These are phyloP conservation scores for Sphagnum tenellum DNA, from an alignment of 225 moss, liverwort and hornwort species.

Conservation along the genomic window DNA sequence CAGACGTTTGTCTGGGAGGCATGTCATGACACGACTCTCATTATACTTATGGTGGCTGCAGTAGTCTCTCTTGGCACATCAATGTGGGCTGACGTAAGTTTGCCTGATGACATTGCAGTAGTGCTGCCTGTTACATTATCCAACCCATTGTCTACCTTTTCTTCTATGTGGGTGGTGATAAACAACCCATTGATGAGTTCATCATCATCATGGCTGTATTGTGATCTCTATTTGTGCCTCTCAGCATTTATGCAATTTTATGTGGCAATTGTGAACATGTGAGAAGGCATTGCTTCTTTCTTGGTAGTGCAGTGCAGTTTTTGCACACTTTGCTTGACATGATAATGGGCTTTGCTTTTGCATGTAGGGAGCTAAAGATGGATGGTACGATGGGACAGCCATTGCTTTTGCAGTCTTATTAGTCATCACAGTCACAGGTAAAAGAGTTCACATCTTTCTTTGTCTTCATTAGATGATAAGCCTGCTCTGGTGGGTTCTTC, in stretches of 20 bases:
- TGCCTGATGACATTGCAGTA: background rate
- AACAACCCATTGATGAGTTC: too few species aligned
- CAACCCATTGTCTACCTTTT: background rate
- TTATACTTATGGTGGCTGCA: conserved; percentile 83
- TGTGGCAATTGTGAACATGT: background rate
- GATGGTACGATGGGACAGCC: conserved; percentile 89
- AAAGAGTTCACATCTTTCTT: background rate
- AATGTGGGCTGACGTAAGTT: conserved; percentile 74
- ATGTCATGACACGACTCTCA: conserved; percentile 82
- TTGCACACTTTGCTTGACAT: too few species aligned
- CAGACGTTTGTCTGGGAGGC: conserved; percentile 97
- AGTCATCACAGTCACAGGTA: conserved; percentile 78
- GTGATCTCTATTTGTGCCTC: background rate
- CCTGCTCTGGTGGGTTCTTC: too few species aligned
- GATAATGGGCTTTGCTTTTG: background rate
- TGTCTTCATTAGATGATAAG: too few species aligned
- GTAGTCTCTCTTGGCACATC: conserved; percentile 70
- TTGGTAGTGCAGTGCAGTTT: background rate
- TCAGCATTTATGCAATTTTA: background rate
- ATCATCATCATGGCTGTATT: too few species aligned
- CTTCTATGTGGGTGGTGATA: background rate
- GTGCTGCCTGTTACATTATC: background rate
- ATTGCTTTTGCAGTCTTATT: conserved; percentile 67
- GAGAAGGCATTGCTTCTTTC: too few species aligned
- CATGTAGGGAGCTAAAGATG: conserved; percentile 52